phyloP scores from a whole-genome alignment of 2,329 filamentous ascomycete genomes.

The Aspergillus novofumigatus region DNA sequence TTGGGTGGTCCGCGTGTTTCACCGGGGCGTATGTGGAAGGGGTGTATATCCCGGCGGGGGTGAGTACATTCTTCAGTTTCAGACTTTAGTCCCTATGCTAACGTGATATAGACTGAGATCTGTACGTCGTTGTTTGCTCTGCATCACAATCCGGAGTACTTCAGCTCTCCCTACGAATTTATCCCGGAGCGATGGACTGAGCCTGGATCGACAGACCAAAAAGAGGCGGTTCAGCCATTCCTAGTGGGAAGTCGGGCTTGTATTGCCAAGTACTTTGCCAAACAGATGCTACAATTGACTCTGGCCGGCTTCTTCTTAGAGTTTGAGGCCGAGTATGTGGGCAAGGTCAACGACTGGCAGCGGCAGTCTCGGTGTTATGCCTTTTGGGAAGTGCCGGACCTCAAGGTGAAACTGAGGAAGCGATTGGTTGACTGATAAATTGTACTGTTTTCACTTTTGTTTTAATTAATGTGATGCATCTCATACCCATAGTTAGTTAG shows the following conservation, averaged over 20 bases:
- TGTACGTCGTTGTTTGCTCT: conserved; percentile 27
- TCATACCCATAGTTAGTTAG: no score
- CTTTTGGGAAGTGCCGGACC: conserved; percentile 23
- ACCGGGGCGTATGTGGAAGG: conserved; percentile 22
- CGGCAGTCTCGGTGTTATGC: conserved; percentile 22
- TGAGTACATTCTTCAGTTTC: conserved; percentile 3
- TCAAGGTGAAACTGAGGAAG: conserved; percentile 14
- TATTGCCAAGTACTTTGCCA: conserved; percentile 25
- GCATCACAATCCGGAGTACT: conserved; percentile 30
- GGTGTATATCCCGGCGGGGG: conserved; percentile 20
- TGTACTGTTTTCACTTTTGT: background rate
- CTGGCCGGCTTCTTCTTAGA: conserved; percentile 21
- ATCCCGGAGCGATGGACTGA: conserved; percentile 33
- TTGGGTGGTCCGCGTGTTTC: conserved; percentile 25
- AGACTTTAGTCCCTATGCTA: no score
- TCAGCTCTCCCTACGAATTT: conserved; percentile 24
- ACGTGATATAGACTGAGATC: conserved; percentile 16
- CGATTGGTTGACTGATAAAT: background rate
- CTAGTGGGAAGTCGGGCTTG: conserved; percentile 23
- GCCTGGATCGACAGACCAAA: conserved; percentile 16
- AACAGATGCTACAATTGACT: conserved; percentile 23
- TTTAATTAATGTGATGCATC: no score
- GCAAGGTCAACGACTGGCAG: conserved; percentile 20
- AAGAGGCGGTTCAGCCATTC: conserved; percentile 23
- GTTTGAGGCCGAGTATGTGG: conserved; percentile 22